Base-by-base conservation (phyloP, 495 filamentous ascomycete genomes). In the Halenospora varia region DNA sequence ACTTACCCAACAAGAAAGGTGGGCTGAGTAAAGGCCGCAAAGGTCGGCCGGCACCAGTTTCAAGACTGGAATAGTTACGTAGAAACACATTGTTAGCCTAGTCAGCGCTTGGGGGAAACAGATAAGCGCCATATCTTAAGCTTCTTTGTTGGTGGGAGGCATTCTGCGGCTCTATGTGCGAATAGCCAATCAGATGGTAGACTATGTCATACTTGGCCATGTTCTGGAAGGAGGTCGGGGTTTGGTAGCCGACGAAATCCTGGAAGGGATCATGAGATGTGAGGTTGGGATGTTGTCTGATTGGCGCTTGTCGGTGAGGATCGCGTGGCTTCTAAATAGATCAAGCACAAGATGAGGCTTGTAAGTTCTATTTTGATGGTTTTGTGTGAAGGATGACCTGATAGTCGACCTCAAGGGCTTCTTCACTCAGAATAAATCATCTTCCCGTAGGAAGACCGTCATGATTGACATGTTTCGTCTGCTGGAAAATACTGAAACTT, bases 361-460 rank as follows among this genome's bases (percentile, higher is more conserved):
- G 13, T 35, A 4, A 6, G 29, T 35, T 4, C 29, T 35, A 35
- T 35, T 35, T 35, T 35, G 6, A 35, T 35, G n/a, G n/a, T 35
- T 13, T 35, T 13, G 29, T 13, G 6, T 35, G 4, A 13, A 13
- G 13, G 6, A 13, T 6, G 29, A 35, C 29, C 29, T 13, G 29
- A 6, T 35, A 6, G 29, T 13, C 29, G 29, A 35, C 29, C n/a
- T n/a, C n/a, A n/a, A n/a, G n/a, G n/a, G n/a, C n/a, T n/a, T 59
- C 51, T 19, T 48, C 17, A 2, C 59, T 65, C 15, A 52, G 20
- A 56, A 65, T 65, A 47, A 65, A 60, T 17, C 63, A 51, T 22
- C 63, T 54, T 11, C 50, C 18, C 40, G 59, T 35, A 25, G 22
- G 18, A 0, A 56, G 48, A 13, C 56, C 18, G 18, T 62, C 40